Percentiles rank a stretch among this genome's conserved stretches.
Conservation (phyloP, 2,329 filamentous ascomycete genomes). For the Fusarium domesticum region DNA sequence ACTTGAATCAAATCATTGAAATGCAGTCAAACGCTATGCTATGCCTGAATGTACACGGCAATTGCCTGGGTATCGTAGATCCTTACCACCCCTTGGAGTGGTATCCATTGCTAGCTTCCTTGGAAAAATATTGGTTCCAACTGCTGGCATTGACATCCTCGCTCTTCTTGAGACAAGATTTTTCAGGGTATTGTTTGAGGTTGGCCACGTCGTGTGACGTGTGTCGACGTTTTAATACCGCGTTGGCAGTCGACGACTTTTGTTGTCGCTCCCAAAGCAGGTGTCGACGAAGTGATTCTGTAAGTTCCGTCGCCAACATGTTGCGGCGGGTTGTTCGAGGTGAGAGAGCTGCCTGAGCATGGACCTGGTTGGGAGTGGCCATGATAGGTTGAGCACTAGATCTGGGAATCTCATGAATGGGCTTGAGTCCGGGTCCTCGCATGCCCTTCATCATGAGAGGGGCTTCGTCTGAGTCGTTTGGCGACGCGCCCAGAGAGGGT, state of each 20-base stretch:
- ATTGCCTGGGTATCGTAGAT: too few species aligned
- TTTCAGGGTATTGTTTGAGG: constrained; percentile 75
- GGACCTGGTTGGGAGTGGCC: constrained; percentile 61
- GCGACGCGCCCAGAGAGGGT: constrained; percentile 46
- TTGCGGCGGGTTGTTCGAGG: constrained; percentile 89
- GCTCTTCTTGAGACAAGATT: constrained; percentile 56
- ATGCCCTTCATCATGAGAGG: constrained; percentile 63
- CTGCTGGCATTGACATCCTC: constrained; percentile 66
- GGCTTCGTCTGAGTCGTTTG: constrained; percentile 60
- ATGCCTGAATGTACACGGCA: constrained; percentile 33
- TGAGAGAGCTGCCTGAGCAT: constrained; percentile 74
- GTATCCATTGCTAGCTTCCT: constrained; percentile 59
- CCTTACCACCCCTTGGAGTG: constrained; percentile 45
- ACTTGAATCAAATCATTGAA: too few species aligned
- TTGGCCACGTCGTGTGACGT: constrained; percentile 90
- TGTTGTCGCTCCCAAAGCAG: constrained; percentile 95
- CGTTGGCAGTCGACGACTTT: constrained; percentile 84
- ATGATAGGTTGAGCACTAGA: constrained; percentile 75
- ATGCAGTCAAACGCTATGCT: too few species aligned
- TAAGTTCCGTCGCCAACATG: constrained; percentile 93
- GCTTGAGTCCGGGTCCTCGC: constrained; percentile 47
- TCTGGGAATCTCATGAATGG: constrained; percentile 62
- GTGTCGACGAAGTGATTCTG: constrained; percentile 85
- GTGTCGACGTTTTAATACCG: constrained; percentile 83
- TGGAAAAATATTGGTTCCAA: constrained; percentile 83